A percentile compares a stretch with the other conserved stretches of the same genome.
Conservation (phyloP, 805 yeast species). For the Cyberlindnera petersonii region DNA sequence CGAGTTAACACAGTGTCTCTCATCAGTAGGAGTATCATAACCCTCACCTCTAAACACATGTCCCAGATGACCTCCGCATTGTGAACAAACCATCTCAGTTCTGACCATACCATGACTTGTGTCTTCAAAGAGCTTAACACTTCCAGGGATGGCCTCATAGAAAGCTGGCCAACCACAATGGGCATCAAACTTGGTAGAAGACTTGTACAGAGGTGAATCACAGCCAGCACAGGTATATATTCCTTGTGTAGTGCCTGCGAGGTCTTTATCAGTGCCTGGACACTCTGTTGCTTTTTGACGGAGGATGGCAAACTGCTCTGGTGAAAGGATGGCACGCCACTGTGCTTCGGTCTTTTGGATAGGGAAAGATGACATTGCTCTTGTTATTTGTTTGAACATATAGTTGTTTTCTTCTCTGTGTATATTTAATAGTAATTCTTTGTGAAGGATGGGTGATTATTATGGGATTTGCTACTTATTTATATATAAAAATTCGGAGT, state of each 20-base stretch:
- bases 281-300: constrained; percentile 55
- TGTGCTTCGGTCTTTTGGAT: constrained; percentile 42
- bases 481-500: too few relatives aligned
- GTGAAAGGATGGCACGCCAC: constrained; percentile 77
- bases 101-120: constrained; percentile 69
- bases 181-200: constrained; percentile 78
- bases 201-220: constrained; percentile 69
- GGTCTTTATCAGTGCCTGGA: constrained; percentile 39
- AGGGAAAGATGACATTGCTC: constrained; percentile 16
- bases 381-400: constrained; percentile 5
- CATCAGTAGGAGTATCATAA: constrained; percentile 74
- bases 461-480: too few relatives aligned
- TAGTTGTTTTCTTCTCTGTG: too few relatives aligned
- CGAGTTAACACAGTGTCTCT: constrained; percentile 93
- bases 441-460: too few relatives aligned
- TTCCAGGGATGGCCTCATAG: constrained; percentile 81
- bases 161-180: constrained; percentile 99
- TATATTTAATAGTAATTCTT: too few relatives aligned
- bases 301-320: constrained; percentile 74
- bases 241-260: constrained; percentile 49
- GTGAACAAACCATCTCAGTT: constrained; percentile 82
- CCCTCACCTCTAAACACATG: constrained; percentile 96
- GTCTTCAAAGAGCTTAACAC: constrained; percentile 63
- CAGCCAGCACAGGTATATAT: constrained; percentile 86
- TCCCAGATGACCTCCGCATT: constrained; percentile 93